Evolutionary conservation across 805 yeast species (phyloP), one percentile per base, ranked within the genome.

Genomic region (Candida endomychidarum): DNA sequence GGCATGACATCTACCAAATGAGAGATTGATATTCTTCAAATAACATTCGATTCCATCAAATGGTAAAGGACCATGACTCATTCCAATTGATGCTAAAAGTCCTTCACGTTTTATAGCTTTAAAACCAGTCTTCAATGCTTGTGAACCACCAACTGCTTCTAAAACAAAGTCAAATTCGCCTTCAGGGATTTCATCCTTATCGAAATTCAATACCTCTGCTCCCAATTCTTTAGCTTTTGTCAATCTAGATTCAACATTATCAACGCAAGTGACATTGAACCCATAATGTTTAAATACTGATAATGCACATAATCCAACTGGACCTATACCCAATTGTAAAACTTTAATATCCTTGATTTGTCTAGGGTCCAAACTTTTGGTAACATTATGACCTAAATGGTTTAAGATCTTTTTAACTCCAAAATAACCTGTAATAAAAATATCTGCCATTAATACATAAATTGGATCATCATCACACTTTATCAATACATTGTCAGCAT

Each of bases 1-100:
- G 3, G 77, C 77, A 27, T 81, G 83, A 55, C 85, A 80, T 51
- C 85, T 57, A 3, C 86, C 86, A 54, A 80, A 80, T 22, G 80
- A 79, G 29, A 79, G 50, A 8, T 75, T 74, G 41, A 78, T 60
- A 45, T 78, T 76, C 52, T 80, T 80, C 52, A 71, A 53, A 49
- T 80, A 80, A 43, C 81, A 76, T 37, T 80, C 80, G 22, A 78
- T 57, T 0, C 81, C 83, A 34, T 65, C 61, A 51, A 80, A 75
- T 4, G 84, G 83, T 8, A 80, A 52, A 0, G 65, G 68, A 4
- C 71, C 81, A 44, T 78, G 82, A 16, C 77, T 80, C 68, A 78
- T 79, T 2, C 86, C 86, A 17, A 80, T 63, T 0, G 81, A 74
- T 8, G 75, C 67, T 34, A 80, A 74, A 38, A 75, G 72, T 5